Conservation (phyloP, 352 stramenopile genomes). For the Blastocystis hominis region DNA sequence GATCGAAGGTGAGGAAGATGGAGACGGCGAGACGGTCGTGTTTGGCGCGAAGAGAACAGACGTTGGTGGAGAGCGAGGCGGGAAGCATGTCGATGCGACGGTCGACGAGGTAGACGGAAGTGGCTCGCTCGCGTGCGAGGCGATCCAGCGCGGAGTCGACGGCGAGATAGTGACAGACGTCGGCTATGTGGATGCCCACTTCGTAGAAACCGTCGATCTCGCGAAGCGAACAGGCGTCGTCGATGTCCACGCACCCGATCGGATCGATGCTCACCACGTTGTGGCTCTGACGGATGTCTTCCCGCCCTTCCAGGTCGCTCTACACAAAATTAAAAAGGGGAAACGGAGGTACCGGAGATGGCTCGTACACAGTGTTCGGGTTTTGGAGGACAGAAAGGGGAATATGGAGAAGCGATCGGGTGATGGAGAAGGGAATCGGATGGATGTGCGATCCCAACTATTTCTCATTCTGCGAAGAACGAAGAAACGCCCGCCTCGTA, state of each 20-base stretch:
- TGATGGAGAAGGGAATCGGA: not conserved
- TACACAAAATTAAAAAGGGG: not conserved
- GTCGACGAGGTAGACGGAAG: constrained; percentile 39
- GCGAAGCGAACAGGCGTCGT: constrained; percentile 31
- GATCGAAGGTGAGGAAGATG: constrained; percentile 34
- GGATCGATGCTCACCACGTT: constrained; percentile 51
- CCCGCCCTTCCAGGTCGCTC: not conserved
- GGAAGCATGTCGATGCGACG: constrained; percentile 51
- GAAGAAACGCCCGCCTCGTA: not conserved
- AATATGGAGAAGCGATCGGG: not conserved
- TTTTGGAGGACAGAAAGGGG: not conserved
- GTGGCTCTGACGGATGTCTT: constrained; percentile 3
- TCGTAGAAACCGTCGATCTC: constrained; percentile 16
- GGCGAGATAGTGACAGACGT: constrained; percentile 37
- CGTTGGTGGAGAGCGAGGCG: constrained; percentile 14
- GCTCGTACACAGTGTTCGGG: not conserved
- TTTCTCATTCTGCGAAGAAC: no score
- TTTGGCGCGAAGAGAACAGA: constrained; percentile 26
- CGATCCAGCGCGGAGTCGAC: constrained; percentile 17
- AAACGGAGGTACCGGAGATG: not conserved
- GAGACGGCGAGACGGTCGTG: constrained; percentile 29
- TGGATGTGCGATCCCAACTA: constrained; percentile 27
- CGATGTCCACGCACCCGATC: constrained; percentile 44
- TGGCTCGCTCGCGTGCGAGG: not conserved
- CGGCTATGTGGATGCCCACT: constrained; percentile 46